phyloP scores from a whole-genome alignment of 1,284 basidiomycete genomes.

The Erythrobasidium hasegawianum region DNA sequence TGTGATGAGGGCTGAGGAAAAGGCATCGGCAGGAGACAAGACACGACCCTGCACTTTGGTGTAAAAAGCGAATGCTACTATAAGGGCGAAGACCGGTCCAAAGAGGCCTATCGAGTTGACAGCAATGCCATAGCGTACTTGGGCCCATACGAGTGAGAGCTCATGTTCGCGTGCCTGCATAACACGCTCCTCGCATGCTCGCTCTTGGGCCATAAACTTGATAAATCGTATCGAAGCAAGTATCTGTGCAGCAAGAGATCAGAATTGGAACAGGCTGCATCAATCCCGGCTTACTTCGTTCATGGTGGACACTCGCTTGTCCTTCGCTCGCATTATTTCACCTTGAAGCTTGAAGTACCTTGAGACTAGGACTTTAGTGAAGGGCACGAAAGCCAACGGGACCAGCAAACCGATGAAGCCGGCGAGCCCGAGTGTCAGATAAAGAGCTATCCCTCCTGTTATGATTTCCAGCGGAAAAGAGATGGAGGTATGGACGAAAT shows the following conservation, averaged over 20 bases:
- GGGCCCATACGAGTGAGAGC: slow-evolving; percentile 55
- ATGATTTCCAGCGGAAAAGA: not conserved
- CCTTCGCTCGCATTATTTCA: slow-evolving; percentile 59
- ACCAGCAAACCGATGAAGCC: slow-evolving; percentile 73
- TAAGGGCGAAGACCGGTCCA: not conserved
- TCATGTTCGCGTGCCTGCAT: slow-evolving; percentile 51
- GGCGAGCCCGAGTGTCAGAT: slow-evolving; percentile 65
- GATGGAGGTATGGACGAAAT: no score
- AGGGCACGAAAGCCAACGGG: slow-evolving; percentile 72
- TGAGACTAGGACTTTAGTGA: slow-evolving; percentile 82
- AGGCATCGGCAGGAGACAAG: slow-evolving; percentile 1
- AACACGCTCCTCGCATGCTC: slow-evolving; percentile 59
- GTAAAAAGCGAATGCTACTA: slow-evolving; percentile 11
- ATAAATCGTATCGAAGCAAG: slow-evolving; percentile 87
- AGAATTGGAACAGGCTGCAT: no score
- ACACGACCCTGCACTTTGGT: not conserved
- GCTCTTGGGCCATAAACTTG: slow-evolving; percentile 54
- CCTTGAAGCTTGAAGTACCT: slow-evolving; percentile 77
- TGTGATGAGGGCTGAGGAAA: not conserved
- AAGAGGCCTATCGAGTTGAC: slow-evolving; percentile 57
- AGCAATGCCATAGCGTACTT: slow-evolving; percentile 75
- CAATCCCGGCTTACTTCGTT: slow-evolving; percentile 68
- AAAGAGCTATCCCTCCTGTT: slow-evolving; percentile 65
- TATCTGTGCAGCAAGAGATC: not conserved
- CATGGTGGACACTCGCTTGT: slow-evolving; percentile 83